These are phyloP conservation scores for Hypoxylon sp. DNA, from an alignment of 2,329 filamentous ascomycete genomes.

Conservation along the genomic window DNA sequence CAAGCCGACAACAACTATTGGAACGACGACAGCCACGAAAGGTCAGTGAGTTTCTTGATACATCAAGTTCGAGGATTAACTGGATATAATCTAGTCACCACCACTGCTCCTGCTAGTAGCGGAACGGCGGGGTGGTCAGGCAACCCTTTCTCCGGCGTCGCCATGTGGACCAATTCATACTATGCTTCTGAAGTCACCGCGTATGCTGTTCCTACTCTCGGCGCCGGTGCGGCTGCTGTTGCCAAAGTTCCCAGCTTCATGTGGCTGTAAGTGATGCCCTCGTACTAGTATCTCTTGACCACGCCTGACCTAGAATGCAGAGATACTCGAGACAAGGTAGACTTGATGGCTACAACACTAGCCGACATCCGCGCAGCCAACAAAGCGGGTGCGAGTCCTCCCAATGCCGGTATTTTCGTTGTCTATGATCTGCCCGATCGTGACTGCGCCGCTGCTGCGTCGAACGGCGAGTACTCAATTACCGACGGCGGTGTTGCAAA, in stretches of 20 bases:
- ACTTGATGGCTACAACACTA: slow-evolving; percentile 60
- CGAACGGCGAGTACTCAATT: slow-evolving; percentile 67
- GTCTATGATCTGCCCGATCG: slow-evolving; percentile 70
- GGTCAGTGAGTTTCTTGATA: slow-evolving; percentile 14
- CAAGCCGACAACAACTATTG: slow-evolving; percentile 43
- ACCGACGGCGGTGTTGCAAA: slow-evolving; percentile 63
- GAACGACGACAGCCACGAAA: slow-evolving; percentile 35
- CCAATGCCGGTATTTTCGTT: slow-evolving; percentile 63
- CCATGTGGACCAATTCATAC: slow-evolving; percentile 65
- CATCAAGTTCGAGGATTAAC: slow-evolving; percentile 1
- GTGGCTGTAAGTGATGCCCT: slow-evolving; percentile 57
- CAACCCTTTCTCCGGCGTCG: slow-evolving; percentile 65
- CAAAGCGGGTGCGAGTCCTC: slow-evolving; percentile 52
- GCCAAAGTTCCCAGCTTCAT: slow-evolving; percentile 65
- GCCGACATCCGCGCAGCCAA: slow-evolving; percentile 57
- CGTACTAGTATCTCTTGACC: background rate
- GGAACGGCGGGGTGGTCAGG: slow-evolving; percentile 60
- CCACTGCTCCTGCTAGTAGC: slow-evolving; percentile 46
- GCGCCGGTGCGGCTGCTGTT: slow-evolving; percentile 63
- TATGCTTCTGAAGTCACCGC: slow-evolving; percentile 66
- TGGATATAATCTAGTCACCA: slow-evolving; percentile 37
- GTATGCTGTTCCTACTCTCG: slow-evolving; percentile 71
- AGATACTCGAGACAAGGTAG: slow-evolving; percentile 63
- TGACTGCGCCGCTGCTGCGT: slow-evolving; percentile 68
- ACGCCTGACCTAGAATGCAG: slow-evolving; percentile 48